Evolutionary conservation across 2,329 filamentous ascomycete species (phyloP), one percentile per base, ranked within the genome.

Genomic region (Juglanconis sp.): DNA sequence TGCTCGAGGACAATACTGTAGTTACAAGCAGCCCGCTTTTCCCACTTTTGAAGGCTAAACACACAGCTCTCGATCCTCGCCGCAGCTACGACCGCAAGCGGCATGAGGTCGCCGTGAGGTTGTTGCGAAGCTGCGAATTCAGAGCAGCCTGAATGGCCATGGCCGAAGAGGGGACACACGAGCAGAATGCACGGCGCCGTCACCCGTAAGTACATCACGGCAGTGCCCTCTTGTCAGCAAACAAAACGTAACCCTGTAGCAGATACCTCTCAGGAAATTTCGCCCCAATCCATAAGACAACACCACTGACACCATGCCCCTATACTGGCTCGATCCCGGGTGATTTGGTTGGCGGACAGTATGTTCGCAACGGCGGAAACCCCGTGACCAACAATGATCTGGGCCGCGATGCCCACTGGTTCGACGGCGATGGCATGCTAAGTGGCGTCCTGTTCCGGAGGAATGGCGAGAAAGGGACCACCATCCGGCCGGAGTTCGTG

Each of bases 351-450:
- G 88, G 87, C 1, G 88, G 88, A 11, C 82, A 91, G 71, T 91
- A 91, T 67, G 83, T 91, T 34, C 83, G 88, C 15, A 91, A 91
- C 68, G 88, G 88, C 46, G 86, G 84, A 34, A 91, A 90, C 66
- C 87, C 88, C 5, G 76, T 88, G 7, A 80, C 80, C 34, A 86
- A 89, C 60, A 76, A 82, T 30, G 82, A 88, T 57, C 70, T 84
- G 3, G 81, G 80, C 44, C 79, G 86, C 64, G 85, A 88, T 68
- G 81, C 85, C 8, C 88, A 91, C 68, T 90, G 87, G 87, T 91
- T 91, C 63, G 88, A 91, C 65, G 88, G 88, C 36, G 87, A 91
- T 69, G 88, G 88, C 4, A 91, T 91, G 88, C 81, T 91, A 10
- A 83, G 83, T 35, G 88, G 88, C 1, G 87, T 91, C 0, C 77